Percentiles rank a stretch among this genome's conserved stretches.
These are phyloP conservation scores for Luffa aegyptiaca DNA, from an alignment of 306 rosid species.

Conservation along the genomic window DNA sequence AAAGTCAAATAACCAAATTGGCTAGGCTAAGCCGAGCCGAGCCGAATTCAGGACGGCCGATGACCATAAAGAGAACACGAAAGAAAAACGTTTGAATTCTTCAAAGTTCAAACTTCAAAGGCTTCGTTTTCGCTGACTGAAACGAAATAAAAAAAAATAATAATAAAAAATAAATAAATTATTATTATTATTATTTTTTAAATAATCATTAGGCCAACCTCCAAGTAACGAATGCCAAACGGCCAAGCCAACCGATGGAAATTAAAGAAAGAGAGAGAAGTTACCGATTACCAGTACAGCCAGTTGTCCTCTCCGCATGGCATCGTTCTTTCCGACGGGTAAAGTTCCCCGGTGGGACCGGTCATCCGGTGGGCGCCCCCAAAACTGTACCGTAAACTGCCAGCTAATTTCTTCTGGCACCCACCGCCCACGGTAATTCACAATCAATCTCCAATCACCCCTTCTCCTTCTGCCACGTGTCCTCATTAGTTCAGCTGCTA, in stretches of 20 bases:
- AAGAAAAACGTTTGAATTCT: not conserved
- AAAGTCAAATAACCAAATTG: not conserved
- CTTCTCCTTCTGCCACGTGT: constrained; percentile 5
- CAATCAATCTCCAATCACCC: constrained; percentile 1
- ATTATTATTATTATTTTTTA: no score
- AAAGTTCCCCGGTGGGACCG: not conserved
- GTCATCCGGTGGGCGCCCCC: constrained; percentile 4
- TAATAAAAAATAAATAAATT: constrained; percentile 1
- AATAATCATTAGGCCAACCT: constrained; percentile 60
- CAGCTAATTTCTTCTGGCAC: constrained; percentile 9
- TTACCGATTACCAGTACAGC: constrained; percentile 8
- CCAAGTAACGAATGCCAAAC: constrained; percentile 45
- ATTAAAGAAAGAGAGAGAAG: not conserved
- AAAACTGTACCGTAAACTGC: not conserved
- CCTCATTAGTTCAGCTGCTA: not conserved
- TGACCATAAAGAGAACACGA: not conserved
- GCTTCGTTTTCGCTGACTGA: constrained; percentile 38
- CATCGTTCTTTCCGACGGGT: constrained; percentile 1
- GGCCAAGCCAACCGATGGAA: constrained; percentile 28
- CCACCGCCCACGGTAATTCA: constrained; percentile 8
- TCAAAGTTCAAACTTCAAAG: constrained; percentile 4
- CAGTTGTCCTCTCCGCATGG: not conserved
- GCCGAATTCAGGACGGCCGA: not conserved
- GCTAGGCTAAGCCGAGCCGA: not conserved
- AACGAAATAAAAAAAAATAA: not conserved